Evolutionary conservation across 2,329 filamentous ascomycete genomes (phyloP).

Genomic region (Simplicillium sp.): DNA sequence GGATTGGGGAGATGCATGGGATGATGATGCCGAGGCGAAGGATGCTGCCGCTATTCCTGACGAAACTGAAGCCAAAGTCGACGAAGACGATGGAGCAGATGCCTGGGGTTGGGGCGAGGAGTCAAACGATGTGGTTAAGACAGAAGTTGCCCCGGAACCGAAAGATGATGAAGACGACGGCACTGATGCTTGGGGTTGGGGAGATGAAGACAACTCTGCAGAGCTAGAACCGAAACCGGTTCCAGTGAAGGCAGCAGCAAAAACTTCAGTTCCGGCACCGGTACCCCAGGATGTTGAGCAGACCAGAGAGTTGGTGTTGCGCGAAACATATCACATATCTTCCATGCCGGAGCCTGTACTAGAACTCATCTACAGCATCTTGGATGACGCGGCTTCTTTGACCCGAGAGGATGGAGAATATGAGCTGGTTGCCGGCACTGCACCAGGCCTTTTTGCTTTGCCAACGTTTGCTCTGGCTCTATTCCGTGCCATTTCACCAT

Average conservation of each 20-base stretch:
- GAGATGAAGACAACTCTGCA: slow-evolving; percentile 47
- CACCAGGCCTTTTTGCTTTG: slow-evolving; percentile 59
- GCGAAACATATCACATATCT: slow-evolving; percentile 81
- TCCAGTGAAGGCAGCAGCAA: slow-evolving; percentile 3
- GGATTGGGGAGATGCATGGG: slow-evolving; percentile 78
- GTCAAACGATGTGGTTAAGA: slow-evolving; percentile 14
- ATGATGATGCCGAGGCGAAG: slow-evolving; percentile 48
- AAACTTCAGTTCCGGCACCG: not conserved
- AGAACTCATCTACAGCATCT: slow-evolving; percentile 49
- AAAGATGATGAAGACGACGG: slow-evolving; percentile 34
- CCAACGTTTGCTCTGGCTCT: slow-evolving; percentile 68
- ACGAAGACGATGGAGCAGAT: slow-evolving; percentile 42
- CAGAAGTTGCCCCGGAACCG: slow-evolving; percentile 9
- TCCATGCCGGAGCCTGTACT: slow-evolving; percentile 75
- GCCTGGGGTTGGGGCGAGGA: slow-evolving; percentile 79
- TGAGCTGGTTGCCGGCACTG: slow-evolving; percentile 56
- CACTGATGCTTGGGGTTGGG: slow-evolving; percentile 77
- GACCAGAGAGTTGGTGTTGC: slow-evolving; percentile 63
- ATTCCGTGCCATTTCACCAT: slow-evolving; percentile 67
- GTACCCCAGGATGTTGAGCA: slow-evolving; percentile 11
- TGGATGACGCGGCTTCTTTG: slow-evolving; percentile 53
- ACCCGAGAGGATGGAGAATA: slow-evolving; percentile 40
- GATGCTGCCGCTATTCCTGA: slow-evolving; percentile 11
- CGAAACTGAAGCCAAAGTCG: slow-evolving; percentile 6
- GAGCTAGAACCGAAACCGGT: slow-evolving; percentile 12